Evolutionary conservation across 2,329 filamentous ascomycete species (phyloP).

Genomic region (Dactylellina sp.): DNA sequence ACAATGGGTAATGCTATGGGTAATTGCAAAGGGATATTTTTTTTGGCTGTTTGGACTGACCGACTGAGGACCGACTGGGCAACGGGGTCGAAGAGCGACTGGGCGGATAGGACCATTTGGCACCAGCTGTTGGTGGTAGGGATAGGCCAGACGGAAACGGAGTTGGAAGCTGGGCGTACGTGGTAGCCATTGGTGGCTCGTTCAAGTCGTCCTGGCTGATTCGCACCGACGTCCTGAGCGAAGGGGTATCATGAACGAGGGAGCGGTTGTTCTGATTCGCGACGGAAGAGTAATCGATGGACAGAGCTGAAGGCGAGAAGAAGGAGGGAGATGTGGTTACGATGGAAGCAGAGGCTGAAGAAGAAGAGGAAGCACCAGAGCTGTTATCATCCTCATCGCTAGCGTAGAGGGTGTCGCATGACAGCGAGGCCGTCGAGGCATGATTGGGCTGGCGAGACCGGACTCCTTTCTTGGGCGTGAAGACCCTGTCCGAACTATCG

Average conservation of each 20-base stretch:
- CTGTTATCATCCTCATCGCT: constrained; percentile 1
- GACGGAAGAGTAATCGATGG: neutral
- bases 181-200: neutral
- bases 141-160: constrained; percentile 3
- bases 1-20: neutral
- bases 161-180: constrained; percentile 3
- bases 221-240: neutral
- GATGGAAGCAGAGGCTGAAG: neutral
- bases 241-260: constrained; percentile 22
- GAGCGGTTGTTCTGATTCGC: neutral
- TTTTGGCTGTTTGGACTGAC: too few relatives aligned
- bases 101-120: constrained; percentile 41
- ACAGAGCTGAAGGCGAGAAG: neutral
- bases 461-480: constrained; percentile 3
- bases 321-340: constrained; percentile 2
- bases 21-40: too few relatives aligned
- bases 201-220: neutral
- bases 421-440: constrained; percentile 32
- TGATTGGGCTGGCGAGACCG: constrained; percentile 13
- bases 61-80: constrained; percentile 16
- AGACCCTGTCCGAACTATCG: constrained; percentile 9
- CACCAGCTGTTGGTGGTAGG: constrained; percentile 12
- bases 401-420: constrained; percentile 38
- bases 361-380: neutral
- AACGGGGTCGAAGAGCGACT: constrained; percentile 40